Evolutionary conservation across 495 filamentous ascomycete genomes (phyloP).

Genomic region (Podospora didyma): DNA sequence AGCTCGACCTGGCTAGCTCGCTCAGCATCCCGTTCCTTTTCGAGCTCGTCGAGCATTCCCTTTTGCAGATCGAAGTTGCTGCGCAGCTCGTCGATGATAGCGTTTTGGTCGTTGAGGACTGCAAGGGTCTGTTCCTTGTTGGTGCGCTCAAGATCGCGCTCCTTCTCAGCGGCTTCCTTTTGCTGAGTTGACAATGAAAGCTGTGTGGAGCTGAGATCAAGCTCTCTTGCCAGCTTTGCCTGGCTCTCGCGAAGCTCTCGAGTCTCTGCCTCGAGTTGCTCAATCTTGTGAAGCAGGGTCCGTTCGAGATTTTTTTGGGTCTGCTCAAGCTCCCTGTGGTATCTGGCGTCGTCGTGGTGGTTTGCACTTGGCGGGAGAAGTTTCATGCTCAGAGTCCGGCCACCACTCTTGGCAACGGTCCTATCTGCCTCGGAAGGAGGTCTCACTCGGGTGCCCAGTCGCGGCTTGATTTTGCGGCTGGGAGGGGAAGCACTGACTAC

Average conservation of each 20-base stretch:
- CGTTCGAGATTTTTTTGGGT: slow-evolving; percentile 17
- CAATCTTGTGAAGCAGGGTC: slow-evolving; percentile 33
- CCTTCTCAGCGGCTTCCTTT: slow-evolving; percentile 25
- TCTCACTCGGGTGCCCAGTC: slow-evolving; percentile 23
- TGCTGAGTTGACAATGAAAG: slow-evolving; percentile 7
- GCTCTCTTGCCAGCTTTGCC: slow-evolving; percentile 27
- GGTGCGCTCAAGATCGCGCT: slow-evolving; percentile 24
- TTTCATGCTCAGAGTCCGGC: slow-evolving; percentile 31
- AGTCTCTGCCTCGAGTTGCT: slow-evolving; percentile 39
- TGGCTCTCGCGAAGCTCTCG: slow-evolving; percentile 32
- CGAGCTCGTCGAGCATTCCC: slow-evolving; percentile 30
- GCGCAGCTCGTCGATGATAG: slow-evolving; percentile 40
- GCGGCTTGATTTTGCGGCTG: slow-evolving; percentile 27
- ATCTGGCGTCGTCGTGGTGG: slow-evolving; percentile 7
- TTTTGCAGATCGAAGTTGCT: slow-evolving; percentile 37
- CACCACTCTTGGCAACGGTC: slow-evolving; percentile 20
- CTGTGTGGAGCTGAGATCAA: slow-evolving; percentile 25
- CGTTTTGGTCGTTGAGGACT: slow-evolving; percentile 35
- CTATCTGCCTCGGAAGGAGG: slow-evolving; percentile 24
- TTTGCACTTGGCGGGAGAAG: slow-evolving; percentile 15
- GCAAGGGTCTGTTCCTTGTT: slow-evolving; percentile 16
- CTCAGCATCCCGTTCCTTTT: slow-evolving; percentile 26
- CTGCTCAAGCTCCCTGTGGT: slow-evolving; percentile 17
- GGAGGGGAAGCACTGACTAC: slow-evolving; percentile 25
- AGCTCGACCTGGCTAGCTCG: slow-evolving; percentile 19